These are phyloP conservation scores for Rhodotorula diobovata DNA, from an alignment of 768 basidiomycete species.

Conservation along the genomic window DNA sequence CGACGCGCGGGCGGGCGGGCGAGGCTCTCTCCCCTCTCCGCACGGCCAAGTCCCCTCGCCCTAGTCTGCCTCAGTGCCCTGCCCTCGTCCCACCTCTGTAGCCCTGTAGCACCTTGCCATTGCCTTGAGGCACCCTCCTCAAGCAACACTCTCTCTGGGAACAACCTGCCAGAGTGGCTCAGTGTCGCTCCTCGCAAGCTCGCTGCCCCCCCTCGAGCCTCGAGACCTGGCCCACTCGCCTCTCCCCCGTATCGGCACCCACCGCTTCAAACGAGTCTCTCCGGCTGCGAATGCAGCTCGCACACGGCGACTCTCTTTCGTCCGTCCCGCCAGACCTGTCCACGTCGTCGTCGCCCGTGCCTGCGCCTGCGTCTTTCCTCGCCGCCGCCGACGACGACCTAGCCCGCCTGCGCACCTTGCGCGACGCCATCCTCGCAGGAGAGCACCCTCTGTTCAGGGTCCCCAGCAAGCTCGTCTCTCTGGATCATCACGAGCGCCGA, in stretches of 20 bases:
- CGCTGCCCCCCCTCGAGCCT: background rate
- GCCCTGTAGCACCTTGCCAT: background rate
- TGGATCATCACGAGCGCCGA: background rate
- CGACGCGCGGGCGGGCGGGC: too few species aligned
- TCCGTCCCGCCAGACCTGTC: background rate
- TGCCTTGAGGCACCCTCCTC: background rate
- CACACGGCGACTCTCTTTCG: background rate
- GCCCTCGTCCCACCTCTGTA: background rate
- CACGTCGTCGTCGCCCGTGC: background rate
- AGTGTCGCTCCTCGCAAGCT: too few species aligned
- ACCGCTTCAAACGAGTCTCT: background rate
- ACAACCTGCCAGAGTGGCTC: background rate
- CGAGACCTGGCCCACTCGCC: background rate
- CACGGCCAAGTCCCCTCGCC: background rate
- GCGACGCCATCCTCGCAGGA: constrained; percentile 17
- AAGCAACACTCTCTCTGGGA: background rate
- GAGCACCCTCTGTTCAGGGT: constrained; percentile 27
- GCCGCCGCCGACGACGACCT: constrained; percentile 1
- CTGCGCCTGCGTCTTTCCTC: background rate
- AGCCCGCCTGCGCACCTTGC: constrained; percentile 16
- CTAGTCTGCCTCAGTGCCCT: background rate
- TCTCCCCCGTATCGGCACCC: background rate
- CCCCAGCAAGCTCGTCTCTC: constrained; percentile 1
- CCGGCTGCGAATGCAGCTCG: background rate
- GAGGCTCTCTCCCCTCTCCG: background rate